phyloP scores from a whole-genome alignment of 305 asterid genomes.

The Fraxinus xanthoxyloides region DNA sequence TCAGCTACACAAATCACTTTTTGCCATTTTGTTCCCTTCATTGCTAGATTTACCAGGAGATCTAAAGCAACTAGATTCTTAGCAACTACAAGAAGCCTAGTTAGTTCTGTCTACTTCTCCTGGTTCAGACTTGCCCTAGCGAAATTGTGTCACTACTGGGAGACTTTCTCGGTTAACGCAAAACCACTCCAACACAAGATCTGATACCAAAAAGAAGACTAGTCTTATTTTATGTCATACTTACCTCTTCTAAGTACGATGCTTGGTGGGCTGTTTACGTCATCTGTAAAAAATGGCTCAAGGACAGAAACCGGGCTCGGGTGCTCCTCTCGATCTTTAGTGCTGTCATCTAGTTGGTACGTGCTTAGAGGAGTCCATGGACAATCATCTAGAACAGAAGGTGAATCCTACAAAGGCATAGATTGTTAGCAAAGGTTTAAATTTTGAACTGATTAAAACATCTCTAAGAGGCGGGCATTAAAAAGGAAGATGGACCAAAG shows the following conservation, averaged over 20 bases:
- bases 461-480: not conserved
- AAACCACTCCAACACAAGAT: not conserved
- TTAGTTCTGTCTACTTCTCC: not conserved
- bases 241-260: slow-evolving; percentile 41
- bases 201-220: not conserved
- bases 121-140: not conserved
- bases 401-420: slow-evolving; percentile 40
- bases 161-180: not conserved
- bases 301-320: slow-evolving; percentile 88
- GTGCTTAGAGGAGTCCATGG: slow-evolving; percentile 42
- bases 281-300: slow-evolving; percentile 60
- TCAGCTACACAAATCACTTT: not conserved
- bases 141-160: not conserved
- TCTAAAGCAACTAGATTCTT: not conserved
- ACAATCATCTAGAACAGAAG: slow-evolving; percentile 34
- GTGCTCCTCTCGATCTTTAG: slow-evolving; percentile 61
- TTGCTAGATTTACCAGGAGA: not conserved
- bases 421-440: slow-evolving; percentile 11
- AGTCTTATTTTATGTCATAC: slow-evolving; percentile 7
- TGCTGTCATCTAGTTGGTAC: slow-evolving; percentile 29
- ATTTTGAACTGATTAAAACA: not conserved
- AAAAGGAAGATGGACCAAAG: not conserved
- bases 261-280: slow-evolving; percentile 52
- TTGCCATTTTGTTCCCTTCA: not conserved
- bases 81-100: not conserved